Conservation (phyloP, 2,329 filamentous ascomycete species). For the Orbilia oligospora region DNA sequence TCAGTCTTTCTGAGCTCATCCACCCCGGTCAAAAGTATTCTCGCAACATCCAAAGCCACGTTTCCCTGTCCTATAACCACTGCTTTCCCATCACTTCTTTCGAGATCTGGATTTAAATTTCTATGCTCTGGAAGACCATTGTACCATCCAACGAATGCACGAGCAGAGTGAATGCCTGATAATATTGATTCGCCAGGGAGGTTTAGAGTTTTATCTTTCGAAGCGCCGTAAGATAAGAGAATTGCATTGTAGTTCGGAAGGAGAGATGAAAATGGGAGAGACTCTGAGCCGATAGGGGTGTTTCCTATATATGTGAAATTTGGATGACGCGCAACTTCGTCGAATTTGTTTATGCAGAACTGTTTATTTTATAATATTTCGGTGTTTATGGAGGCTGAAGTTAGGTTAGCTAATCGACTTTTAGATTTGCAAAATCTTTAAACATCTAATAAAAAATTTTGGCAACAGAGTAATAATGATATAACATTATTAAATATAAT, state of each 20-base stretch:
- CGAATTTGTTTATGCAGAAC: slow-evolving; percentile 96
- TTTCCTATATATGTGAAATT: slow-evolving; percentile 94
- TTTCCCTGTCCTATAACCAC: slow-evolving; percentile 95
- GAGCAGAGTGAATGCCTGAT: slow-evolving; percentile 84
- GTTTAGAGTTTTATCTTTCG: slow-evolving; percentile 82
- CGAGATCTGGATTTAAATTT: slow-evolving; percentile 79
- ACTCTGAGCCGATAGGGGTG: slow-evolving; percentile 78
- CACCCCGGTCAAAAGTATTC: slow-evolving; percentile 84
- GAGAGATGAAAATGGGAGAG: slow-evolving; percentile 77
- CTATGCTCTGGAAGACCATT: slow-evolving; percentile 91
- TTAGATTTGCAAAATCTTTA: slow-evolving; percentile 3
- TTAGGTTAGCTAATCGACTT: slow-evolving; percentile 54
- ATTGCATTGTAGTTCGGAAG: slow-evolving; percentile 91
- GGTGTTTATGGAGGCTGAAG: slow-evolving; percentile 16
- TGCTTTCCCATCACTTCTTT: slow-evolving; percentile 79
- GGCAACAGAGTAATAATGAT: too few species aligned
- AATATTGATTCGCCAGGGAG: slow-evolving; percentile 83
- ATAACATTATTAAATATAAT: background rate
- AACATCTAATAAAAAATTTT: too few species aligned
- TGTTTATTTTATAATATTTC: slow-evolving; percentile 66
- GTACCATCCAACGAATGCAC: slow-evolving; percentile 98
- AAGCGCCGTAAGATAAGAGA: slow-evolving; percentile 92
- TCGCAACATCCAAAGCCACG: slow-evolving; percentile 92
- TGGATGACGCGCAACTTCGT: slow-evolving; percentile 84
- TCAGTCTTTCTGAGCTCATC: slow-evolving; percentile 84